Base-by-base conservation (phyloP, 1,139 yeast species). In the Protomyces lactucae-debilis region DNA sequence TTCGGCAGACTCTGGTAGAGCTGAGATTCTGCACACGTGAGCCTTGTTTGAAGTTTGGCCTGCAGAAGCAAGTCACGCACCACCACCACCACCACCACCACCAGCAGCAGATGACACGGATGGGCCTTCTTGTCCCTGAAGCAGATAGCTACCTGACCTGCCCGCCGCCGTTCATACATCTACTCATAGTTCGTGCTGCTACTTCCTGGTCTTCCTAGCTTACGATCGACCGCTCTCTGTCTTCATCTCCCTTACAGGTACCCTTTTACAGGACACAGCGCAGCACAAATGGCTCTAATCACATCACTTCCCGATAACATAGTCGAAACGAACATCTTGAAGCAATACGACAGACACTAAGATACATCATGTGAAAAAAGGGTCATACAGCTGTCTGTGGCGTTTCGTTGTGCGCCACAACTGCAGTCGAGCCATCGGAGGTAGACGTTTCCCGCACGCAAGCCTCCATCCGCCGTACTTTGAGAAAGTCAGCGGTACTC, bases 401-500 rank as follows among this genome's bases (percentile, higher is more conserved):
- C 57, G 57, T 36, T 28, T 55, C 64, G 14, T 43, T 48, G 40
- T 56, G 60, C 3, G 67, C 65, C 23, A 60, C 63, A 23, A 57
- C 69, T 9, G 65, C 61, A 37, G 55, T 55, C 4, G 57, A 39
- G 10, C 66, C 69, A 23, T 64, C 63, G 10, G 64, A 23, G 3
- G 69, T 55, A 5, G 69, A 66, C 10, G 68, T 68, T 25, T 68
- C 68, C 45, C 85, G 76, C 40, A 89, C 86, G 25, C 78, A 81
- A 67, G 74, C 77, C 73, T 92, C 97, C 83, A 86, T 85, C 70
- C 83, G 83, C 72, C 88, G 85, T n/a, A 93, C 95, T 68, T 85
- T 80, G 69, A 81, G 80, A 73, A 85, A 93, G 73, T 88, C 96
- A 61, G 82, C 77, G 25, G 87, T 70, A 9, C 96, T 84, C 73